Evolutionary conservation across 352 stramenopile genomes (phyloP), one percentile per base, ranked within the genome.

Genomic region (Phytophthora colocasiae): DNA sequence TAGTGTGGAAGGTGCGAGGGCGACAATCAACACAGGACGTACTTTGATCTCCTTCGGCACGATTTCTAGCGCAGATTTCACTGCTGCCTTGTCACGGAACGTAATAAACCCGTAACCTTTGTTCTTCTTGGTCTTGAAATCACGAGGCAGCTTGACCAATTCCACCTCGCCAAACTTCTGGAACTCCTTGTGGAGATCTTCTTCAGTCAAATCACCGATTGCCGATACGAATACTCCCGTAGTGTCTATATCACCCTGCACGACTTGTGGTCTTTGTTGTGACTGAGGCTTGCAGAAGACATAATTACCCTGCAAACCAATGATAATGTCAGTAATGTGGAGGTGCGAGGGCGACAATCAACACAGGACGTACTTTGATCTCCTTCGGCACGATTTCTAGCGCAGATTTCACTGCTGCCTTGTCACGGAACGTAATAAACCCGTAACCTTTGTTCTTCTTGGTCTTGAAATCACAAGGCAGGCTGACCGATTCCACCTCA

Each of bases 21-120:
- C 40, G 31, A 60, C 6, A 14, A 14, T 36, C 8, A 55, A 39
- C 26, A 31, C n/a, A 46, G 0, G 11, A 81, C 78, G 39, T 77
- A 93, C 85, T 58, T 91, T 77, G 39, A 93, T 90, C 39, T 75
- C 57, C 52, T 90, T 91, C 45, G 80, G 69, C 4, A 81, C 80
- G n/a, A 85, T 72, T 47, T 83, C 69, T n/a, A 93, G 68, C 29
- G 85, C 81, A 26, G 50, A 61, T 15, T 80, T 63, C 0, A 79
- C 83, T 2, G 60, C 63, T n/a, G 58, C 46, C 40, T 81, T 77
- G n/a, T 90, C 63, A 29, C 69, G 69, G 59, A 75, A 93, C 29
- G 71, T 89, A 49, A 92, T 75, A 39, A 91, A 92, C 26, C 76
- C 85, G 55, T 80, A 93, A n/a, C 83, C 78, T 58, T 88, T 91